Conservation (phyloP, 2,329 filamentous ascomycete species). For the Fusarium sp. region DNA sequence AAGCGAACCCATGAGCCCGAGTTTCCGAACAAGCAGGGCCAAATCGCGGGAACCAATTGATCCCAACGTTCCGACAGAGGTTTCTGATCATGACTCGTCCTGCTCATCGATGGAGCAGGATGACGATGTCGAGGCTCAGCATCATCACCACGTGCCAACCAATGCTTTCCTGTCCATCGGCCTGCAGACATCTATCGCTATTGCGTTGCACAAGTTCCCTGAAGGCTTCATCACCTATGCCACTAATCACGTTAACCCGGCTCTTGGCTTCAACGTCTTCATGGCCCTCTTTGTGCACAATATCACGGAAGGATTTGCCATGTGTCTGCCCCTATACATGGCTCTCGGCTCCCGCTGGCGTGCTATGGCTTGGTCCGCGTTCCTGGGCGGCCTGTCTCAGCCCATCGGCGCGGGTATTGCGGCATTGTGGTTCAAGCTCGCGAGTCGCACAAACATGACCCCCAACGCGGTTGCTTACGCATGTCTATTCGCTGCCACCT, state of each 20-base stretch:
- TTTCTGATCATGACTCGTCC: slow-evolving; percentile 41
- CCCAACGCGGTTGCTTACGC: slow-evolving; percentile 75
- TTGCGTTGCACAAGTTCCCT: slow-evolving; percentile 95
- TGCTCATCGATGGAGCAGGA: slow-evolving; percentile 50
- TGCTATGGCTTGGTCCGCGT: slow-evolving; percentile 85
- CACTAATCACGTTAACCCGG: slow-evolving; percentile 94
- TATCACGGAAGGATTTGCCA: slow-evolving; percentile 95
- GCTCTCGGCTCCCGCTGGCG: slow-evolving; percentile 83
- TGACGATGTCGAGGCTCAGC: slow-evolving; percentile 65
- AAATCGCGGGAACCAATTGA: slow-evolving; percentile 55
- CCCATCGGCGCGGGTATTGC: slow-evolving; percentile 88
- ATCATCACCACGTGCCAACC: slow-evolving; percentile 95
- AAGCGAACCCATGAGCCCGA: slow-evolving; percentile 48
- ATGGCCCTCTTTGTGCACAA: slow-evolving; percentile 98
- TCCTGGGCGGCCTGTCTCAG: slow-evolving; percentile 89
- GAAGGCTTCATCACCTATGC: slow-evolving; percentile 92
- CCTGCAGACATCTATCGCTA: slow-evolving; percentile 95
- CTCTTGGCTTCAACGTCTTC: slow-evolving; percentile 91
- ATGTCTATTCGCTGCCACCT: slow-evolving; percentile 87
- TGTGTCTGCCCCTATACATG: slow-evolving; percentile 93
- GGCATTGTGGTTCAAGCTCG: slow-evolving; percentile 85
- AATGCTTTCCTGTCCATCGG: slow-evolving; percentile 95
- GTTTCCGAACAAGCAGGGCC: slow-evolving; percentile 53
- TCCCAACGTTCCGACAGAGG: slow-evolving; percentile 38
- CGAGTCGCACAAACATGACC: slow-evolving; percentile 62